Base-by-base conservation (phyloP, 2,329 filamentous ascomycete species). In the Nemania sp. region DNA sequence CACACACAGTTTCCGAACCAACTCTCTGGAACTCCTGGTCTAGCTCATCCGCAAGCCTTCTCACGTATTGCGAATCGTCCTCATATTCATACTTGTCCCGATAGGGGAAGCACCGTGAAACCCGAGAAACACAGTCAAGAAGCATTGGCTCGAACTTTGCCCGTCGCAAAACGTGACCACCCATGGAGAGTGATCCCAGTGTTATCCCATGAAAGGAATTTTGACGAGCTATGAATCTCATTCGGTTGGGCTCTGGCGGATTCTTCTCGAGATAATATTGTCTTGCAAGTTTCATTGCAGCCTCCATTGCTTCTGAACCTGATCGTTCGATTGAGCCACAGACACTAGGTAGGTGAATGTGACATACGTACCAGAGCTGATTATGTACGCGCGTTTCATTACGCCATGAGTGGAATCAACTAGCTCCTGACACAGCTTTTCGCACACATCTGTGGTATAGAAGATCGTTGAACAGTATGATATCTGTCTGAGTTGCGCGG, bases 181-280 rank as follows among this genome's bases (percentile, higher is more conserved):
- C 80, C 14, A 87, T 74, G 0, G 81, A 80, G 49, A 91, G 75
- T 1, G 87, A 78, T 0, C 87, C 88, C 0, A 91, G 71, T 0
- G 88, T 91, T 3, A 78, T 84, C 7, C 88, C 89, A 59, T 92
- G 89, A 62, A 89, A 92, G 4, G 86, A 89, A 36, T 83, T 78
- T 30, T 80, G 70, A 12, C 88, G 79, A 3, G 85, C 79, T 62
- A 92, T 89, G 68, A 90, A 90, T 9, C 78, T 75, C 0, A 71
- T 77, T n/a, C 88, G 78, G 33, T 77, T 68, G 1, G 78, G 75
- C 60, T 89, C 77, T 0, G 81, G 72, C 0, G 72, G 70, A 2
- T 66, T 57, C 31, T 81, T 75, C 62, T 85, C 82, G 6, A 82
- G 72, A 59, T 79, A 83, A 62, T 82, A 87, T 63, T 88, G 85